Conservation (phyloP, 1,139 yeast genomes). For the Saccharomyces hybrid region DNA sequence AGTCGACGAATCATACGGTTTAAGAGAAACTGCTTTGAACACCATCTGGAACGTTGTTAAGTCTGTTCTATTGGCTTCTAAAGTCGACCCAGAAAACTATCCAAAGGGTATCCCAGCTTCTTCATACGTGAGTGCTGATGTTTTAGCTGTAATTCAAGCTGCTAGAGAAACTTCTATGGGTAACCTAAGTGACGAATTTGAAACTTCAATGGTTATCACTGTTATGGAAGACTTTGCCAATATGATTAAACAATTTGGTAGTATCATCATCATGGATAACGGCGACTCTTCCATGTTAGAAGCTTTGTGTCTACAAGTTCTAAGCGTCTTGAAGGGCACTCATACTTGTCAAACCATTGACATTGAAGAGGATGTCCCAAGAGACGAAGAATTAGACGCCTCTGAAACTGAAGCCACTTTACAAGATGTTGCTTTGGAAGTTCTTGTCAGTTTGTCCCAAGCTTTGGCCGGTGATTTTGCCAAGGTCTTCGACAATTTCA, state of each 20-base stretch:
- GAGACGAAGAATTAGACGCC: conserved; percentile 52
- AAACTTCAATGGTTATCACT: conserved; percentile 69
- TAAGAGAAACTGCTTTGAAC: conserved; percentile 79
- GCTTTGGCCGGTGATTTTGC: conserved; percentile 63
- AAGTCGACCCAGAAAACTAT: conserved; percentile 45
- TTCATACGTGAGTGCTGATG: conserved; percentile 49
- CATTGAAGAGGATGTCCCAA: conserved; percentile 45
- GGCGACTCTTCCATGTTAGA: conserved; percentile 57
- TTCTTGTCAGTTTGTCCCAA: conserved; percentile 64
- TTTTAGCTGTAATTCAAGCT: conserved; percentile 52
- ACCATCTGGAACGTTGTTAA: conserved; percentile 77
- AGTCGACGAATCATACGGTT: conserved; percentile 79
- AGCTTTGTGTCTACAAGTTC: conserved; percentile 57
- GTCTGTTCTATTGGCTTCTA: conserved; percentile 55
- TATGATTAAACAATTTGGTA: conserved; percentile 64
- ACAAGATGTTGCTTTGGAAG: conserved; percentile 80
- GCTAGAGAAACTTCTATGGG: conserved; percentile 63
- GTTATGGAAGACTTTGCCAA: conserved; percentile 71
- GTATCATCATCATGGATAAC: conserved; percentile 56
- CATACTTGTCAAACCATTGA: conserved; percentile 74
- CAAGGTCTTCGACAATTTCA: conserved; percentile 65
- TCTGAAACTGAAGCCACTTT: conserved; percentile 84
- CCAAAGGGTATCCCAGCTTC: conserved; percentile 68
- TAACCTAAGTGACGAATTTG: conserved; percentile 69
- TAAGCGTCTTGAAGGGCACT: conserved; percentile 65